Conservation (phyloP, 495 filamentous ascomycete genomes). For the Chaetomium tenue region DNA sequence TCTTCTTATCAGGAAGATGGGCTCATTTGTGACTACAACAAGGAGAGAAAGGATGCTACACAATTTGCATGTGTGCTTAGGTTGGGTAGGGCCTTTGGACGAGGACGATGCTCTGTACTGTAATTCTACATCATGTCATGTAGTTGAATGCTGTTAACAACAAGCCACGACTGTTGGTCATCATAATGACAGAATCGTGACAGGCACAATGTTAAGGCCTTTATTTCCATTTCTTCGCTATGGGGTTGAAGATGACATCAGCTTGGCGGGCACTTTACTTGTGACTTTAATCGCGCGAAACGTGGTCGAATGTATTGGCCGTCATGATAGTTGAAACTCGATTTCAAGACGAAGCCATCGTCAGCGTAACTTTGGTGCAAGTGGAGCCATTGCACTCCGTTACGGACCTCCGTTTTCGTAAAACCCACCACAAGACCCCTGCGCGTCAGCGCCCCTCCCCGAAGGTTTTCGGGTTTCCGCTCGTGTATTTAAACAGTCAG, state of each 20-base stretch:
- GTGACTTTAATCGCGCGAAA: too few species aligned
- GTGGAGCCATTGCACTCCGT: not conserved
- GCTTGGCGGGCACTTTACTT: too few species aligned
- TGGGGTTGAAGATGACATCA: too few species aligned
- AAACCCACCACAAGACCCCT: not conserved
- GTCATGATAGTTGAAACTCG: not conserved
- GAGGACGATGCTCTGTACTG: too few species aligned
- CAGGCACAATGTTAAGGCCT: too few species aligned
- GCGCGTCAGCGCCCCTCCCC: not conserved
- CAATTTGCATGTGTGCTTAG: not conserved
- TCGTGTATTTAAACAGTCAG: too few species aligned
- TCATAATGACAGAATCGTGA: too few species aligned
- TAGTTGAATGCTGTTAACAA: too few species aligned
- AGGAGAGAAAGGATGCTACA: not conserved
- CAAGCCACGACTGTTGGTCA: too few species aligned
- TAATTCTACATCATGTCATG: too few species aligned
- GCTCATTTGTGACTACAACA: not conserved
- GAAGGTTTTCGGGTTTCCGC: not conserved
- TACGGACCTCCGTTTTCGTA: not conserved
- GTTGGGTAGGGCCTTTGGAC: not conserved
- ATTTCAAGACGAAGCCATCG: not conserved
- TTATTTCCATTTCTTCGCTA: too few species aligned
- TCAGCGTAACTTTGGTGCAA: not conserved
- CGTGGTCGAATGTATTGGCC: too few species aligned
- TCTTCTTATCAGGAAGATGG: not conserved